phyloP scores from a whole-genome alignment of 192 early-diverging fungal species.

The Umbelopsis sp. region DNA sequence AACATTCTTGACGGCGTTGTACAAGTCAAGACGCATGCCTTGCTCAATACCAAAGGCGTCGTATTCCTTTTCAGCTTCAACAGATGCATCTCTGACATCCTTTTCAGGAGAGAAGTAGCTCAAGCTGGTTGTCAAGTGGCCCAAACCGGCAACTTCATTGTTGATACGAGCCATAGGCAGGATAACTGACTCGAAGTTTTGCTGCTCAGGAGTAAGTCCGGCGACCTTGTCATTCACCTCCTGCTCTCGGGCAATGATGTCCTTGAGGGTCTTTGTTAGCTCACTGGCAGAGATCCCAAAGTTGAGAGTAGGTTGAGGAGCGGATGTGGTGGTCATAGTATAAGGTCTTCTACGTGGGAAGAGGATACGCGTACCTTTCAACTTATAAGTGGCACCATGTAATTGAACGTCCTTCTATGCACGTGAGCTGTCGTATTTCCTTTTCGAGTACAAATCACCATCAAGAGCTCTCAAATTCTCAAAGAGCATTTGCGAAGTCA shows the following conservation, averaged over 20 bases:
- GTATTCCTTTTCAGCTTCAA: slow-evolving; percentile 61
- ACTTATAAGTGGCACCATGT: too few relatives aligned
- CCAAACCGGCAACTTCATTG: slow-evolving; percentile 33
- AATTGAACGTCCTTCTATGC: not conserved
- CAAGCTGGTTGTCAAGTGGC: slow-evolving; percentile 22
- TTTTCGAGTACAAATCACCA: not conserved
- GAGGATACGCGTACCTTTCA: not conserved
- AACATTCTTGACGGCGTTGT: slow-evolving; percentile 55
- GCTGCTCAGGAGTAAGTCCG: slow-evolving; percentile 34
- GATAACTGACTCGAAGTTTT: slow-evolving; percentile 46
- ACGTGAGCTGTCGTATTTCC: slow-evolving; percentile 8
- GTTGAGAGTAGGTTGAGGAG: slow-evolving; percentile 34
- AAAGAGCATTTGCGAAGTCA: not conserved
- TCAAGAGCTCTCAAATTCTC: too few relatives aligned
- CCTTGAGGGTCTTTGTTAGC: slow-evolving; percentile 19
- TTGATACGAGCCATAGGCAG: slow-evolving; percentile 34
- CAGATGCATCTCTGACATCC: slow-evolving; percentile 68
- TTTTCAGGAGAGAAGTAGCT: slow-evolving; percentile 49
- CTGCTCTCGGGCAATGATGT: slow-evolving; percentile 30
- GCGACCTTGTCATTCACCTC: slow-evolving; percentile 38
- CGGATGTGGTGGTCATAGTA: slow-evolving; percentile 16
- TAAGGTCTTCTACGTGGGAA: slow-evolving; percentile 10
- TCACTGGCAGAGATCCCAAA: slow-evolving; percentile 34
- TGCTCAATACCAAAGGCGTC: slow-evolving; percentile 72
- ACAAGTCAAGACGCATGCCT: slow-evolving; percentile 67